Percentiles rank a stretch among this genome's conserved stretches.
These are phyloP conservation scores for Quercus variabilis DNA, from an alignment of 306 rosid species.

Conservation along the genomic window DNA sequence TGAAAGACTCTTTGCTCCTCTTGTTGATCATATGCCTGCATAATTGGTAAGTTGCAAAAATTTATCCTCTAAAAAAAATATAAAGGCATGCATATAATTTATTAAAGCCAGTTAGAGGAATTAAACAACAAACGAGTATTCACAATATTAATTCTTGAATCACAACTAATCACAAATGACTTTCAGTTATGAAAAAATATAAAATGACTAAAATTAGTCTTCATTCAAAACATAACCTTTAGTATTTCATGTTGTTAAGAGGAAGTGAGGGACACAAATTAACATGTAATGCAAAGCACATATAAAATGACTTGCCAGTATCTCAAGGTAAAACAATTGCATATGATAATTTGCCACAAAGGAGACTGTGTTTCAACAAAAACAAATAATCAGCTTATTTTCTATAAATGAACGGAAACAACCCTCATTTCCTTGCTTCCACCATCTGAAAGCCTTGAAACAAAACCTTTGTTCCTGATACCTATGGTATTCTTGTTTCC, in stretches of 20 bases:
- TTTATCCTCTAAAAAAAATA: neutral
- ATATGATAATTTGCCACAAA: neutral
- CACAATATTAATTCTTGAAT: neutral
- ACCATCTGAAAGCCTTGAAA: neutral
- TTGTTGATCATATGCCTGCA: conserved; percentile 93
- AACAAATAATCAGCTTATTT: neutral
- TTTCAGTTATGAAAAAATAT: neutral
- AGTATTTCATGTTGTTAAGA: neutral
- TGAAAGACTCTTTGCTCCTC: conserved; percentile 81
- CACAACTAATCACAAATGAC: neutral
- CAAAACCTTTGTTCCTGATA: neutral
- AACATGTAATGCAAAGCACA: neutral
- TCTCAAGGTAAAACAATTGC: neutral
- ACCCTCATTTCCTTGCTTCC: neutral
- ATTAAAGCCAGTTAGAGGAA: conserved; percentile 15
- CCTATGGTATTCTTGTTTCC: neutral
- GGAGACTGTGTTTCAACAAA: neutral
- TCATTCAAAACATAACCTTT: neutral
- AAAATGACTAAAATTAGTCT: neutral
- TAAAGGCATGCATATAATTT: neutral
- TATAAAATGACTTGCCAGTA: neutral
- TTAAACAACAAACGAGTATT: neutral
- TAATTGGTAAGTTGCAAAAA: conserved; percentile 18
- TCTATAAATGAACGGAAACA: neutral
- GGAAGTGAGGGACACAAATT: neutral